Evolutionary conservation across 371 early-diverging fungal species (phyloP).

Genomic region (Dichotomocladium elegans): DNA sequence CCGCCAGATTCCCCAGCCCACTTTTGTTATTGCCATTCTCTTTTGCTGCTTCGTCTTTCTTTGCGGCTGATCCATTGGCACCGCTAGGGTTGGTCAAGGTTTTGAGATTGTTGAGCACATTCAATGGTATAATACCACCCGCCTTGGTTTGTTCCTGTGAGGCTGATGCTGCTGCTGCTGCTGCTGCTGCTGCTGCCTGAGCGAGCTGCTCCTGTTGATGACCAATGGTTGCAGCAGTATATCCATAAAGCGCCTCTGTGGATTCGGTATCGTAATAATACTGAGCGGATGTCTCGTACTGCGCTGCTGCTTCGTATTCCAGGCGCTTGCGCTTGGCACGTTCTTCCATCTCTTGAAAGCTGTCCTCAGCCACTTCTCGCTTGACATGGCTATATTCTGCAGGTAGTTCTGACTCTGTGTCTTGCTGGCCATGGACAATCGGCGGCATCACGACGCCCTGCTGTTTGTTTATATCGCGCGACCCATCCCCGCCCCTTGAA

Average conservation of each 20-base stretch:
- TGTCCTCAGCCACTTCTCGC: conserved; percentile 36
- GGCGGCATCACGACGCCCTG: not conserved
- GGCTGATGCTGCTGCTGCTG: conserved; percentile 1
- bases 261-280: conserved; percentile 16
- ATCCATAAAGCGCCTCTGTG: conserved; percentile 21
- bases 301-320: too few species aligned
- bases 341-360: conserved; percentile 31
- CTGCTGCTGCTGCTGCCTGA: conserved; percentile 8
- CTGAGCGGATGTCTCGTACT: conserved; percentile 6
- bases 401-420: conserved; percentile 63
- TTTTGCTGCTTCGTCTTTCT: conserved; percentile 2
- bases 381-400: conserved; percentile 42
- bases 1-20: conserved; percentile 27
- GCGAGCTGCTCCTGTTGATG: too few species aligned
- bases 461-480: not conserved
- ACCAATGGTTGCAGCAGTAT: conserved; percentile 6
- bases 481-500: conserved; percentile 39
- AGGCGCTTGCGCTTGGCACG: conserved; percentile 34
- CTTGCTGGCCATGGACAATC: conserved; percentile 33
- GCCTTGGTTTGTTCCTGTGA: conserved; percentile 11
- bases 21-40: not conserved
- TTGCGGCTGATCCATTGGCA: not conserved
- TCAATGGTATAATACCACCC: conserved; percentile 35
- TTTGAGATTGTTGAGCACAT: conserved; percentile 28
- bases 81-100: conserved; percentile 15